Conservation (phyloP, 805 yeast species). For the Kodamaea kakaduensis region DNA sequence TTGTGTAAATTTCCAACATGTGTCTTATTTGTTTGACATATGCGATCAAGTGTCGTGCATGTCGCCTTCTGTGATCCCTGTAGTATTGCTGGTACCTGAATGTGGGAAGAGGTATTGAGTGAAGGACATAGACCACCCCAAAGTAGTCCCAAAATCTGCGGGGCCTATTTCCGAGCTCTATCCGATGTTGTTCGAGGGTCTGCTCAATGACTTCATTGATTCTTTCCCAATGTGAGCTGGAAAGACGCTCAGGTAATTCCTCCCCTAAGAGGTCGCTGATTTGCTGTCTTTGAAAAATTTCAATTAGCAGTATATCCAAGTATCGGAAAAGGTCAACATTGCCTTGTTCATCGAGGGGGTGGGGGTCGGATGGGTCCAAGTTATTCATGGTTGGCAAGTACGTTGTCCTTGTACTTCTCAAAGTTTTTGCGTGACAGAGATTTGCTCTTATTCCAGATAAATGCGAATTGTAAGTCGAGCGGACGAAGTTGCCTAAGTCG, state of each 20-base stretch:
- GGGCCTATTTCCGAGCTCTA: slow-evolving; percentile 1
- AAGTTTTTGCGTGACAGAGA: background rate
- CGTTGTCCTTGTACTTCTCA: no score
- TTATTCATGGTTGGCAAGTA: no score
- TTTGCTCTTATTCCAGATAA: no score
- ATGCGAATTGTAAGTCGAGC: no score
- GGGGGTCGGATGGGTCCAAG: no score
- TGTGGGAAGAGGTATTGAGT: slow-evolving; percentile 10
- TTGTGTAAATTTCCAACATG: slow-evolving; percentile 3
- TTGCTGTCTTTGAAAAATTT: slow-evolving; percentile 17
- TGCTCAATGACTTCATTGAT: slow-evolving; percentile 1
- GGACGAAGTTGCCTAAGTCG: no score
- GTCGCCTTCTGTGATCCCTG: slow-evolving; percentile 9
- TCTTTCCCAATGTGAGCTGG: slow-evolving; percentile 12
- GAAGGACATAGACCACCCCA: slow-evolving; percentile 7
- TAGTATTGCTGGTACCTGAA: slow-evolving; percentile 18
- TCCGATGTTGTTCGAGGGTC: slow-evolving; percentile 17
- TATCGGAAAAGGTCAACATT: slow-evolving; percentile 19
- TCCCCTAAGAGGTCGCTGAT: slow-evolving; percentile 13
- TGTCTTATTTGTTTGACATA: slow-evolving; percentile 1
- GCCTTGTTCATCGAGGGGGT: slow-evolving; percentile 8
- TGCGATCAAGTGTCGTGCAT: background rate
- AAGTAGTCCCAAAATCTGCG: slow-evolving; percentile 9
- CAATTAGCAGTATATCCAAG: slow-evolving; percentile 19
- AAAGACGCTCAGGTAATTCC: slow-evolving; percentile 10